Conservation (phyloP, 2,329 filamentous ascomycete genomes). For the Colletotrichum eremochloae region DNA sequence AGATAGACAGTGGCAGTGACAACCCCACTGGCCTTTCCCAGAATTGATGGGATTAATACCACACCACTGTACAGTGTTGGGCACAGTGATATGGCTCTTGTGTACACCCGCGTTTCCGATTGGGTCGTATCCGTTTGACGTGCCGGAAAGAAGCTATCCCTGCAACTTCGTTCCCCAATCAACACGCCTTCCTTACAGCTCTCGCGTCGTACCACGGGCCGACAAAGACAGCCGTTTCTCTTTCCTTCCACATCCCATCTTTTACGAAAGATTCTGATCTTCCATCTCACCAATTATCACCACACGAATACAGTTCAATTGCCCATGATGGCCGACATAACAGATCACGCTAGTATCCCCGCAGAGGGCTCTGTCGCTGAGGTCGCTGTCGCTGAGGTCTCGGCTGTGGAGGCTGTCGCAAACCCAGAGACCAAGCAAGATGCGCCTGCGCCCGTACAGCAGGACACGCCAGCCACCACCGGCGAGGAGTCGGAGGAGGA, state of each 20-base stretch:
- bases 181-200: constrained; percentile 40
- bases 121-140: constrained; percentile 27
- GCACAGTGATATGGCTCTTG: constrained; percentile 13
- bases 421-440: constrained; percentile 38
- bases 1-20: constrained; percentile 1
- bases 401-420: constrained; percentile 45
- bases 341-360: constrained; percentile 47
- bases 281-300: constrained; percentile 10
- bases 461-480: constrained; percentile 32
- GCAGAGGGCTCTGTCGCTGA: constrained; percentile 42
- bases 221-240: constrained; percentile 19
- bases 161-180: constrained; percentile 43
- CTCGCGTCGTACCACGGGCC: constrained; percentile 40
- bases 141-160: constrained; percentile 34
- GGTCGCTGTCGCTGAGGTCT: constrained; percentile 24
- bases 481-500: constrained; percentile 55
- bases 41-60: constrained; percentile 27
- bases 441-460: constrained; percentile 34
- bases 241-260: constrained; percentile 22
- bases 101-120: constrained; percentile 21
- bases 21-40: constrained; percentile 17
- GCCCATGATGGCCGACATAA: constrained; percentile 48
- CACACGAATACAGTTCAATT: not conserved
- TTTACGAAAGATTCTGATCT: constrained; percentile 6
- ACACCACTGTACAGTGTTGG: constrained; percentile 27